Percentiles rank a stretch among this genome's conserved stretches.
These are phyloP conservation scores for Camellia sinensis DNA, from an alignment of 148 eudicot species.

Conservation along the genomic window DNA sequence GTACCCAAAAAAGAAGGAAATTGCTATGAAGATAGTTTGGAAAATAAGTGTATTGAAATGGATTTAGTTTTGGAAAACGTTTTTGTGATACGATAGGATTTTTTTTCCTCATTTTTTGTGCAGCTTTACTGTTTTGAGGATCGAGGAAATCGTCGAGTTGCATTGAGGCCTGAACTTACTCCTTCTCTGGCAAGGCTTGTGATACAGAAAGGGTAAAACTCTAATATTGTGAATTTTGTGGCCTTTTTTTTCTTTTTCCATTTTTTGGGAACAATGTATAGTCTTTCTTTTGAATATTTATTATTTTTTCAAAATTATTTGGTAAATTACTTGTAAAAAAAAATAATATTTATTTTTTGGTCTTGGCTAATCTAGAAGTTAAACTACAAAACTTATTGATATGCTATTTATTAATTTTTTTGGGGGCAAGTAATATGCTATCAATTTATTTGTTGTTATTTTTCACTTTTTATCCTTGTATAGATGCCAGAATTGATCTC, in stretches of 20 bases:
- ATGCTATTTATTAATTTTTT: not conserved
- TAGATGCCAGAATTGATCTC: constrained; percentile 60
- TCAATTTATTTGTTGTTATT: constrained; percentile 24
- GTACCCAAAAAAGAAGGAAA: not conserved
- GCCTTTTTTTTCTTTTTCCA: not conserved
- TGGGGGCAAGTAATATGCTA: not conserved
- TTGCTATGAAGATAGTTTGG: not conserved
- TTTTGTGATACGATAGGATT: no score
- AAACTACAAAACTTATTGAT: not conserved
- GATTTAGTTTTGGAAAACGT: not conserved
- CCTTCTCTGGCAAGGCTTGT: constrained; percentile 98
- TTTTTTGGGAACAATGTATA: not conserved
- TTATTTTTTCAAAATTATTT: not conserved
- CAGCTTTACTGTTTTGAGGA: constrained; percentile 98
- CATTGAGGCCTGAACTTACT: constrained; percentile 96
- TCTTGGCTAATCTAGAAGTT: not conserved
- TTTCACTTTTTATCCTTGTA: constrained; percentile 45
- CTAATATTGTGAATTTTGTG: constrained; percentile 29
- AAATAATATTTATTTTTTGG: not conserved
- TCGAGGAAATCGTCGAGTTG: constrained; percentile 97
- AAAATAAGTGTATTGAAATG: not conserved
- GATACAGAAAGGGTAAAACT: constrained; percentile 88
- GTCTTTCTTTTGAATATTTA: constrained; percentile 12
- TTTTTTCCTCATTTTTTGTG: constrained; percentile 13
- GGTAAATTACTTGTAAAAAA: not conserved